Percentiles rank a stretch among this genome's conserved stretches.
These are phyloP conservation scores for Saturnispora mendoncae DNA, from an alignment of 805 yeast species.

Conservation along the genomic window DNA sequence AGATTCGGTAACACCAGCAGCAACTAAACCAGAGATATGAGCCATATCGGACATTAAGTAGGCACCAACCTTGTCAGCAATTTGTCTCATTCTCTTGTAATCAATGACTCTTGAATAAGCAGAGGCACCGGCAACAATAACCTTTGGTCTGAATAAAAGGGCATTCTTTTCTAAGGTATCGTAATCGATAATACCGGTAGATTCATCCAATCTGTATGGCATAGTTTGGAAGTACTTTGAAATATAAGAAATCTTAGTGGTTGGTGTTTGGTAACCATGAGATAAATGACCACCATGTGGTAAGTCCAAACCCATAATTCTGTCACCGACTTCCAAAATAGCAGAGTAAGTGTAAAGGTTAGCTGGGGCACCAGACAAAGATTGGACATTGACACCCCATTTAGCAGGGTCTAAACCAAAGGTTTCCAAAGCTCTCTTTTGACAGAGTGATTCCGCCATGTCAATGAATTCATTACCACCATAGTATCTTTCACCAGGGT, in stretches of 20 bases:
- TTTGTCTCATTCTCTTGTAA: slow-evolving; percentile 91
- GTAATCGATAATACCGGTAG: slow-evolving; percentile 92
- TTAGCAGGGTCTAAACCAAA: slow-evolving; percentile 67
- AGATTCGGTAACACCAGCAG: slow-evolving; percentile 91
- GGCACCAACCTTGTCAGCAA: slow-evolving; percentile 96
- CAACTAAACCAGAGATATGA: slow-evolving; percentile 90
- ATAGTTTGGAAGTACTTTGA: slow-evolving; percentile 96
- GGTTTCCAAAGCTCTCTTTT: slow-evolving; percentile 87
- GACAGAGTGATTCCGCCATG: slow-evolving; percentile 86
- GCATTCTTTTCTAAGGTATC: slow-evolving; percentile 92
- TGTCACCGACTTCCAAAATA: slow-evolving; percentile 87
- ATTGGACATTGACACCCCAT: slow-evolving; percentile 98
- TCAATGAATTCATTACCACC: slow-evolving; percentile 98
- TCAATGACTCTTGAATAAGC: slow-evolving; percentile 96
- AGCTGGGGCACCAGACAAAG: slow-evolving; percentile 96
- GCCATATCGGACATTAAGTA: slow-evolving; percentile 97
- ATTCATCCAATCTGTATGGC: slow-evolving; percentile 92
- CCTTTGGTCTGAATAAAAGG: slow-evolving; percentile 87
- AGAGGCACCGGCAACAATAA: slow-evolving; percentile 94
- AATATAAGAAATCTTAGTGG: slow-evolving; percentile 88
- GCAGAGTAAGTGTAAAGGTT: slow-evolving; percentile 96
- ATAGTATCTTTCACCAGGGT: slow-evolving; percentile 98
- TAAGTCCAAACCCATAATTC: slow-evolving; percentile 95
- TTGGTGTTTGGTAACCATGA: slow-evolving; percentile 94
- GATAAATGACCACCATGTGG: slow-evolving; percentile 99